Conservation (phyloP, 148 eudicot species). For the Pouteria glomerata region DNA sequence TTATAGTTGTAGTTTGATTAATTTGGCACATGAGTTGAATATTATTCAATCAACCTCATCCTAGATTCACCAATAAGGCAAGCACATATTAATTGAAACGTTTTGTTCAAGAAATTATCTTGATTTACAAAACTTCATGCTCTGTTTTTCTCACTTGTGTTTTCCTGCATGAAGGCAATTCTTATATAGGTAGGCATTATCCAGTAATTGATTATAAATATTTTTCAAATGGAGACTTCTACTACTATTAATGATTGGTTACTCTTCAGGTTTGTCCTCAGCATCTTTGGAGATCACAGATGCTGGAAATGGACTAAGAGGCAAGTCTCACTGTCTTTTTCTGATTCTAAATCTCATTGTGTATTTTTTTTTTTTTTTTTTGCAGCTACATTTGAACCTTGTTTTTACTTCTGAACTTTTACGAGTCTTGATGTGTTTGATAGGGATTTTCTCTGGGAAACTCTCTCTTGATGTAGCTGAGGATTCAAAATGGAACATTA, state of each 20-base stretch:
- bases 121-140: not conserved
- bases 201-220: not conserved
- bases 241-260: not conserved
- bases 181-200: not conserved
- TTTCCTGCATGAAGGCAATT: not conserved
- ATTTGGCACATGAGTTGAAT: not conserved
- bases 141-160: not conserved
- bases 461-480: conserved; percentile 77
- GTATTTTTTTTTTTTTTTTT: not conserved
- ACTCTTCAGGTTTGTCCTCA: conserved; percentile 71
- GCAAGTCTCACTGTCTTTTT: conserved; percentile 34
- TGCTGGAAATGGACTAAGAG: conserved; percentile 51
- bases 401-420: not conserved
- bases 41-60: not conserved
- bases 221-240: not conserved
- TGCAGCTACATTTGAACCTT: not conserved
- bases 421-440: conserved; percentile 4
- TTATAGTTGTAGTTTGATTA: not conserved
- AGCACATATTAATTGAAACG: not conserved
- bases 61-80: not conserved
- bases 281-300: conserved; percentile 87
- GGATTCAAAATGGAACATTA: conserved; percentile 76
- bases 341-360: not conserved
- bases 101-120: not conserved
- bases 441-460: conserved; percentile 84